Percentiles rank a stretch among this genome's conserved stretches.
Evolutionary conservation across 2,329 filamentous ascomycete genomes (phyloP).

Genomic region (Diaporthe citrichinensis): DNA sequence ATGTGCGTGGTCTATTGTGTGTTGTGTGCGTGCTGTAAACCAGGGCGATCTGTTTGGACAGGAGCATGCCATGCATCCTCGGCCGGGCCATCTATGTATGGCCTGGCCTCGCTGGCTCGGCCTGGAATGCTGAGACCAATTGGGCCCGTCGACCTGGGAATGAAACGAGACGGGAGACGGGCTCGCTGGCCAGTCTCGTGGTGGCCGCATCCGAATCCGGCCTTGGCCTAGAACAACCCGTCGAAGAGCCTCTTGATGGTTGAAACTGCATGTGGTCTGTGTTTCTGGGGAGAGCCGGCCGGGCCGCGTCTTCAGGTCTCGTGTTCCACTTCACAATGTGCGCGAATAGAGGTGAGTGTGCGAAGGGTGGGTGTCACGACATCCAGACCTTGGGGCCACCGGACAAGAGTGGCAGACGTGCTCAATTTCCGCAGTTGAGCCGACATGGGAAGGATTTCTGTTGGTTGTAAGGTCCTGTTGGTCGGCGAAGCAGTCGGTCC

Average conservation of each 20-base stretch:
- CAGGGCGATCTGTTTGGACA: not conserved
- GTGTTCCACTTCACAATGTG: not conserved
- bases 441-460: constrained; percentile 11
- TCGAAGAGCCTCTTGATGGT: not conserved
- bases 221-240: constrained; percentile 8
- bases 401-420: not conserved
- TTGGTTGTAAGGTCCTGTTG: not conserved
- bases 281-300: constrained; percentile 11
- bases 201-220: constrained; percentile 20
- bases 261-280: constrained; percentile 21
- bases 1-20: not conserved
- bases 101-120: not conserved
- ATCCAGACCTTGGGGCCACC: not conserved
- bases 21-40: not conserved
- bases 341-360: not conserved
- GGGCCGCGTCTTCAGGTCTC: constrained; percentile 1
- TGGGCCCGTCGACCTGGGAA: constrained; percentile 1
- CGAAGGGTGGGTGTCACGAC: constrained; percentile 4
- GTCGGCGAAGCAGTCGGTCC: not conserved
- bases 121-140: not conserved
- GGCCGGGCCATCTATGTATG: not conserved
- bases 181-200: constrained; percentile 2
- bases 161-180: constrained; percentile 8
- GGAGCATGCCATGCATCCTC: not conserved
- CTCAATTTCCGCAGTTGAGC: constrained; percentile 24